phyloP scores from a whole-genome alignment of 164 flowering plant species.

The Liriodendron chinense region DNA sequence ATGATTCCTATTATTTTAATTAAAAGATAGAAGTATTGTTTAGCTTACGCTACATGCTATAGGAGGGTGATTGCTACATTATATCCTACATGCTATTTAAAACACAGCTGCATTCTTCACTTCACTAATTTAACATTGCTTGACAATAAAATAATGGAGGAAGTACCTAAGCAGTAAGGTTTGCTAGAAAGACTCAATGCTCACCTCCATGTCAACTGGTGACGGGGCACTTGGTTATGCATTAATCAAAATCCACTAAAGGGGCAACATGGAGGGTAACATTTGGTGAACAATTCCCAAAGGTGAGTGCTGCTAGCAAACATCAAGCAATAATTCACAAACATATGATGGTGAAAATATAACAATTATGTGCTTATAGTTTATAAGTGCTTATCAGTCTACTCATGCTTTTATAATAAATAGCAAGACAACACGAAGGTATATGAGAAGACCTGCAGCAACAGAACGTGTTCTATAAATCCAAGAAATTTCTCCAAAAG shows the following conservation, averaged over 20 bases:
- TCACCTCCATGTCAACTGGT: not conserved
- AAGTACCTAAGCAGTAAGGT: not conserved
- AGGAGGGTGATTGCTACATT: too few species aligned
- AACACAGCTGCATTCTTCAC: not conserved
- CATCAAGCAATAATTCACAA: not conserved
- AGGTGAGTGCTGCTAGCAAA: not conserved
- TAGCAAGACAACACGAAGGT: not conserved
- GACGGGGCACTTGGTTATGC: not conserved
- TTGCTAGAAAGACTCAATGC: not conserved
- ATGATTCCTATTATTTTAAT: too few species aligned
- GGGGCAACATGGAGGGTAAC: not conserved
- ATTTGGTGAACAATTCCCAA: not conserved
- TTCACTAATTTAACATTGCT: not conserved
- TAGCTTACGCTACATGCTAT: too few species aligned
- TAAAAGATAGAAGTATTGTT: too few species aligned
- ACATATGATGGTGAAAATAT: too few species aligned
- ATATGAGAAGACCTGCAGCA: conserved; percentile 49
- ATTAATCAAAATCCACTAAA: too few species aligned
- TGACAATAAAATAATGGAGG: not conserved
- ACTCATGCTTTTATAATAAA: not conserved
- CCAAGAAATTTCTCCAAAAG: conserved; percentile 50
- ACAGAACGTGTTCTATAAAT: conserved; percentile 50
- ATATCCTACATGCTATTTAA: too few species aligned
- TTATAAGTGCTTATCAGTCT: not conserved
- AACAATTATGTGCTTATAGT: not conserved